Base-by-base conservation (phyloP, 2,329 filamentous ascomycete species). In the Dactylellina cionopaga region DNA sequence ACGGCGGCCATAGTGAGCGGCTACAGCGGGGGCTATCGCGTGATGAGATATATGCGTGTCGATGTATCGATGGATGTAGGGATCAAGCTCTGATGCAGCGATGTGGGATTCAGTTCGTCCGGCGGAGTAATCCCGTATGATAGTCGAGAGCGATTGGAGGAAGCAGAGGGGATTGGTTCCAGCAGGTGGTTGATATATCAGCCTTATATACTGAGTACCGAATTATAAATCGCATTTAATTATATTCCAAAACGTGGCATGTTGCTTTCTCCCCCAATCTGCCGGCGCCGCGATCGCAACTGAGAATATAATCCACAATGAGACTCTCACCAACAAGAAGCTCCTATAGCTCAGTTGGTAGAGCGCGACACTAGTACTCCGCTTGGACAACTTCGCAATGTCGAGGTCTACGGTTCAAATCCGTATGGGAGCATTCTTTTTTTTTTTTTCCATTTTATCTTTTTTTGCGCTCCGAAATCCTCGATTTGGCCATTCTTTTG, bases 1-100 rank as follows among this genome's bases (percentile, higher is more conserved):
- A 71, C 66, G 33, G 66, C 66, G 17, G 66, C 66, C 66, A 71
- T 71, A 41, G 25, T 58, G 41, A 41, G 10, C 33, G 33, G 96
- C n/a, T 55, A 6, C 35, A 15, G 24, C 5, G 15, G 27, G 17
- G 7, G 35, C n/a, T 15, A 7, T 27, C 3, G 33, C 5, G 35
- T 43, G 19, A 3, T 43, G 52, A 4, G 52, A 55, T 15, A 39
- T 22, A n/a, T n/a, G 2, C 11, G 55, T 15, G 25, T 59, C 24
- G 54, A 25, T 39, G 33, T 27, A 24, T 35, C 25, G 13, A n/a
- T 10, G 19, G 5, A 24, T 29, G n/a, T 24, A 5, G 24, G 33
- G 33, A 41, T 7, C 5, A 41, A 15, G 17, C 3, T 7, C 33
- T 15, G 47, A 46, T 44, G 25, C 1, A 43, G 25, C 10, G 51